Conservation (phyloP, 2,329 filamentous ascomycete species). For the Orbilia javanica region DNA sequence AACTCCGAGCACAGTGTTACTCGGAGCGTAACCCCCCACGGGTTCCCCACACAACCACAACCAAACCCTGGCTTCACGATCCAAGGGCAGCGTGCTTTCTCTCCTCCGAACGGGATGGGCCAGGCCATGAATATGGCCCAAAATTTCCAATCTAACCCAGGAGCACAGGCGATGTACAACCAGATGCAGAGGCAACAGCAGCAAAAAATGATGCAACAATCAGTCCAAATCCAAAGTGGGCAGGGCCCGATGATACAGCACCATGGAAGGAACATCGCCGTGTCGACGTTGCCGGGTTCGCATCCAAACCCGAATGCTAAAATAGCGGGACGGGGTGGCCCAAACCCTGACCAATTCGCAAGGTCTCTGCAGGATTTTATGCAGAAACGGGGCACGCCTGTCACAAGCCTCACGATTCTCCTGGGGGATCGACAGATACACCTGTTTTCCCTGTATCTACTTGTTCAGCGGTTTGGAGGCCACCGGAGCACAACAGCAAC, state of each 20-base stretch:
- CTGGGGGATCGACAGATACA: slow-evolving; percentile 81
- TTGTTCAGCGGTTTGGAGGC: slow-evolving; percentile 81
- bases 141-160: slow-evolving; percentile 67
- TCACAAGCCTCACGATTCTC: slow-evolving; percentile 77
- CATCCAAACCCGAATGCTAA: slow-evolving; percentile 64
- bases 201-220: slow-evolving; percentile 66
- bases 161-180: slow-evolving; percentile 64
- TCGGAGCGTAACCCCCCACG: slow-evolving; percentile 77
- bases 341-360: slow-evolving; percentile 77
- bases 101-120: slow-evolving; percentile 69
- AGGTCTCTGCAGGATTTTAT: slow-evolving; percentile 83
- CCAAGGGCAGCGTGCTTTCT: slow-evolving; percentile 67
- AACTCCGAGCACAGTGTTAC: slow-evolving; percentile 80
- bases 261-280: slow-evolving; percentile 72
- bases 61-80: slow-evolving; percentile 49
- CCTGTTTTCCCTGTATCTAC: slow-evolving; percentile 81
- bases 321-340: slow-evolving; percentile 62
- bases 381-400: slow-evolving; percentile 76
- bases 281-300: slow-evolving; percentile 69
- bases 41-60: slow-evolving; percentile 66
- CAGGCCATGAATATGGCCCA: slow-evolving; percentile 55
- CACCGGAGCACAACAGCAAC: slow-evolving; percentile 78
- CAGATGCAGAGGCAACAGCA: slow-evolving; percentile 66
- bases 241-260: slow-evolving; percentile 64
- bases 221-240: slow-evolving; percentile 66